Base-by-base conservation (phyloP, 2,329 filamentous ascomycete species). In the Coniochaeta hoffmannii region DNA sequence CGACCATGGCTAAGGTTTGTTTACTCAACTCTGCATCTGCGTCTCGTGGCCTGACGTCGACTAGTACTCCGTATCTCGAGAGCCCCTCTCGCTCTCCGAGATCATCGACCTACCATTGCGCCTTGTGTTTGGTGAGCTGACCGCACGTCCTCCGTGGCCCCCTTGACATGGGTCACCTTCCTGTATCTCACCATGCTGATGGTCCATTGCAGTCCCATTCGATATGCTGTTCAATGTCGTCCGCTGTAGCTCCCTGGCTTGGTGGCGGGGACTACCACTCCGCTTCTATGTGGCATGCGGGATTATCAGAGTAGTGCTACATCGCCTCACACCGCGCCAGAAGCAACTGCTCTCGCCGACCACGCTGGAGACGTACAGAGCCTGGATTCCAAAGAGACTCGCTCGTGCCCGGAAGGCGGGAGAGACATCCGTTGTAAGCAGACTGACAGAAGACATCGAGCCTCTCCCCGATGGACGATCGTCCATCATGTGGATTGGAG, bases 401-500 rank as follows among this genome's bases (percentile, higher is more conserved):
- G 46, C 46, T 8, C 15, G 24, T 15, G 46, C 46, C n/a, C 56
- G 55, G 4, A 35, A 54, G 15, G 53, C 34, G 19, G 32, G 34
- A 3, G 57, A 52, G 22, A 36, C 57, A 35, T 50, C 54, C 4
- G 46, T 50, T 17, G 4, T 31, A 17, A 32, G 50, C 7, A 35
- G 56, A 32, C 58, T 65, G 8, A 17, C 32, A 1, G 19, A 49
- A 14, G 58, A 64, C 50, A 56, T 60, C 44, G 59, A 63, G 28
- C 7, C 50, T 17, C 60, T 64, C 11, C 59, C 60, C 11, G 62
- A 63, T 49, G 60, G 61, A 24, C 26, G 17, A 1, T 56, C 61
- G 12, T 62, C 65, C 0, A 54, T 68, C 32, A 55, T 66, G 32
- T 68, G 66, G 66, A 51, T 68, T n/a, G 66, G 65, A 28, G 57